These are phyloP conservation scores for Ricinus communis DNA, from an alignment of 345 rosid genomes.

Conservation along the genomic window DNA sequence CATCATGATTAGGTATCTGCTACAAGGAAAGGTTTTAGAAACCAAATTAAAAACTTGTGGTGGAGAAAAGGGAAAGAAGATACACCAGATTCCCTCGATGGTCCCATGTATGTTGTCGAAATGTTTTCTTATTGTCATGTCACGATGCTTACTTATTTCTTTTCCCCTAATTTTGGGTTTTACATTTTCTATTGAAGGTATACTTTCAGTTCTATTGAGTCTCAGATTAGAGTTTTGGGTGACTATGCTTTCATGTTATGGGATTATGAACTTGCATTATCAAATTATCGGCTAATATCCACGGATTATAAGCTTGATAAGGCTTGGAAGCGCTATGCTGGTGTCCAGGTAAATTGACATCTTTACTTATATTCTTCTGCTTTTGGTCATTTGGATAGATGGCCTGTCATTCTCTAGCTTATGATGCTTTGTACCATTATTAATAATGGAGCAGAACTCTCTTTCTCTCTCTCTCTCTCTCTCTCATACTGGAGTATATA, in stretches of 20 bases:
- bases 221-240: conserved; percentile 91
- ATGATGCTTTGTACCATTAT: not conserved
- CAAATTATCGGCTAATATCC: conserved; percentile 90
- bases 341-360: conserved; percentile 74
- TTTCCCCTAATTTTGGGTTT: conserved; percentile 28
- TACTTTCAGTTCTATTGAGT: conserved; percentile 83
- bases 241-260: conserved; percentile 98
- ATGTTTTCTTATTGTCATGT: conserved; percentile 18
- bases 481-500: not conserved
- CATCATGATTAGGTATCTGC: conserved; percentile 66
- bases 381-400: not conserved
- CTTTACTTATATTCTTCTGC: not conserved
- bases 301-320: conserved; percentile 97
- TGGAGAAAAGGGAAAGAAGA: conserved; percentile 99
- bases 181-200: conserved; percentile 60
- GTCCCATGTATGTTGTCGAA: conserved; percentile 59
- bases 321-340: conserved; percentile 98
- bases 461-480: not conserved
- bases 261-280: conserved; percentile 93
- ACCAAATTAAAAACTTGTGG: conserved; percentile 94
- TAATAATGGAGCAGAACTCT: not conserved
- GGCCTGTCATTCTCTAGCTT: not conserved
- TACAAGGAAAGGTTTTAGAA: conserved; percentile 93
- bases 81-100: conserved; percentile 53
- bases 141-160: conserved; percentile 21